Conservation (phyloP, 192 early-diverging fungal species). For the Coemansia sp. region DNA sequence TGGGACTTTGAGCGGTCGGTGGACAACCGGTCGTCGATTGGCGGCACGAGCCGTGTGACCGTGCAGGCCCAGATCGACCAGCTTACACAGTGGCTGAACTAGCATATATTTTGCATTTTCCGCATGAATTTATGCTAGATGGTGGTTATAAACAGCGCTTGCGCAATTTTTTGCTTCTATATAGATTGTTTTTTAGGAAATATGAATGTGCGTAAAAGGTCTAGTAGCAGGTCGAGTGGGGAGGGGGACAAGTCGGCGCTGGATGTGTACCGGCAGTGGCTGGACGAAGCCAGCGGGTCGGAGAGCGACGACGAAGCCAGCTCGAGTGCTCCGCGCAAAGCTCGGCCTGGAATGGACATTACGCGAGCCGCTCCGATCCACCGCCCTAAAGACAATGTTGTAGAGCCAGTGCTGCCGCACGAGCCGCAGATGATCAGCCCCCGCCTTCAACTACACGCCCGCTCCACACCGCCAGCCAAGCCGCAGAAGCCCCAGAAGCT, state of each 20-base stretch:
- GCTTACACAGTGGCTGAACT: conserved; percentile 64
- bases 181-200: too few species aligned
- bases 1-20: conserved; percentile 93
- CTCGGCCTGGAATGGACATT: not conserved
- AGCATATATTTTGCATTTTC: too few species aligned
- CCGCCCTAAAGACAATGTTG: not conserved
- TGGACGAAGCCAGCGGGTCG: conserved; percentile 23
- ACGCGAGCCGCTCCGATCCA: not conserved
- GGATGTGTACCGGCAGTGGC: conserved; percentile 36
- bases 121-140: too few species aligned
- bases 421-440: conserved; percentile 1
- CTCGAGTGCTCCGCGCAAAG: not conserved
- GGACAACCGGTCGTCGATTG: conserved; percentile 81
- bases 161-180: too few species aligned
- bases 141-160: too few species aligned
- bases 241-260: conserved; percentile 21
- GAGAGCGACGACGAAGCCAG: conserved; percentile 4
- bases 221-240: too few species aligned
- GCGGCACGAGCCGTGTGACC: conserved; percentile 80
- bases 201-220: too few species aligned
- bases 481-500: conserved; percentile 20
- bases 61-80: conserved; percentile 79
- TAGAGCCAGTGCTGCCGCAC: not conserved
- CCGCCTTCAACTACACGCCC: not conserved
- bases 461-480: not conserved